These are phyloP conservation scores for Fusarium sp. DNA, from an alignment of 2,329 filamentous ascomycete genomes.

Conservation along the genomic window DNA sequence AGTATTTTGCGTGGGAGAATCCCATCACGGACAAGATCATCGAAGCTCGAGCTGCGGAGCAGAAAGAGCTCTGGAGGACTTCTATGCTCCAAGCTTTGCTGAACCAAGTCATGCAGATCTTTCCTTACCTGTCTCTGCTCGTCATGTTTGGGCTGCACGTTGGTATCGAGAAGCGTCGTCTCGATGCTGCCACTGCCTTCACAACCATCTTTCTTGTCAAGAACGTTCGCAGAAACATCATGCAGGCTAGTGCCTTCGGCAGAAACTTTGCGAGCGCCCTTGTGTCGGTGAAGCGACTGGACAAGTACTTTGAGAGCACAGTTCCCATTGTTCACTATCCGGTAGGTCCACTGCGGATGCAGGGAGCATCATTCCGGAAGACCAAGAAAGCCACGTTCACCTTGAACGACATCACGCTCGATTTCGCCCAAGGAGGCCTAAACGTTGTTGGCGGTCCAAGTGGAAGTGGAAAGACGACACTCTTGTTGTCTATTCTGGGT, in stretches of 20 bases:
- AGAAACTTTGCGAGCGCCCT: slow-evolving; percentile 51
- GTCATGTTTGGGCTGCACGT: slow-evolving; percentile 67
- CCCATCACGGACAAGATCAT: slow-evolving; percentile 64
- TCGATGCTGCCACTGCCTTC: slow-evolving; percentile 69
- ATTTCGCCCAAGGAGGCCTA: slow-evolving; percentile 65
- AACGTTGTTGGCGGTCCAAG: slow-evolving; percentile 67
- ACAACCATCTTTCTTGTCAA: slow-evolving; percentile 67
- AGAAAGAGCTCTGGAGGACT: slow-evolving; percentile 66
- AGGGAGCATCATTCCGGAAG: slow-evolving; percentile 61
- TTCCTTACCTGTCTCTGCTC: slow-evolving; percentile 65
- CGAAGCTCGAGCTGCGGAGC: slow-evolving; percentile 62
- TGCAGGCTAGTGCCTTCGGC: slow-evolving; percentile 60
- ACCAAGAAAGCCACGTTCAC: slow-evolving; percentile 63
- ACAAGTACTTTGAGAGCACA: slow-evolving; percentile 65
- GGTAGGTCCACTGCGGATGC: slow-evolving; percentile 60
- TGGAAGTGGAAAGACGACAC: slow-evolving; percentile 68
- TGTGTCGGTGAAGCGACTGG: slow-evolving; percentile 63
- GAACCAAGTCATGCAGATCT: slow-evolving; percentile 62
- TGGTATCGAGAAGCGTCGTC: slow-evolving; percentile 57
- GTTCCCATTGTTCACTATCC: slow-evolving; percentile 62
- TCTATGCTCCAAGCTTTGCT: slow-evolving; percentile 61
- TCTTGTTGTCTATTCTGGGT: slow-evolving; percentile 66
- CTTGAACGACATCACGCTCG: slow-evolving; percentile 61
- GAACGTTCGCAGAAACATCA: slow-evolving; percentile 64
- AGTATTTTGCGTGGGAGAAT: slow-evolving; percentile 72